Evolutionary conservation across 306 rosid species (phyloP).

Genomic region (Macrotyloma uniflorum): DNA sequence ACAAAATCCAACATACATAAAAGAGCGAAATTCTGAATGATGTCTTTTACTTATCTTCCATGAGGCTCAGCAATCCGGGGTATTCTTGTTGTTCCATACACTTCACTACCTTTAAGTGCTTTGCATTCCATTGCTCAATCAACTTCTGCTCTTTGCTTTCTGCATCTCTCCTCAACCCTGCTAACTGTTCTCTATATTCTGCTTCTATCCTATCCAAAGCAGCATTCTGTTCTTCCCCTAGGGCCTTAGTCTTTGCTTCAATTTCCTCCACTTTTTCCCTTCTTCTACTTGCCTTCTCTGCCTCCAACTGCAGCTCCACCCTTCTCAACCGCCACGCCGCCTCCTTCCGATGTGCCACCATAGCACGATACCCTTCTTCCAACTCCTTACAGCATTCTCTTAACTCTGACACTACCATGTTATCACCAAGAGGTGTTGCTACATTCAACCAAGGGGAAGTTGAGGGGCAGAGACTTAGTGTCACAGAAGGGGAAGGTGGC

Average conservation of each 20-base stretch:
- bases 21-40: neutral
- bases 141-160: conserved; percentile 89
- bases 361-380: conserved; percentile 82
- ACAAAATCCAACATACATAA: neutral
- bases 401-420: conserved; percentile 61
- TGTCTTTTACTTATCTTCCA: conserved; percentile 52
- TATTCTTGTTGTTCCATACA: conserved; percentile 78
- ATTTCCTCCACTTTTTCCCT: conserved; percentile 81
- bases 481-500: neutral
- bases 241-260: conserved; percentile 80
- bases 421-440: conserved; percentile 65
- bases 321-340: conserved; percentile 81
- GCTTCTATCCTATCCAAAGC: conserved; percentile 78
- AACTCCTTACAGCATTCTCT: conserved; percentile 79
- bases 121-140: conserved; percentile 88
- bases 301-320: conserved; percentile 86
- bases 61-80: conserved; percentile 59
- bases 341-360: conserved; percentile 84
- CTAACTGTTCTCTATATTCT: conserved; percentile 77
- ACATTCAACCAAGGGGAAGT: conserved; percentile 56
- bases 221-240: conserved; percentile 69
- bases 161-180: conserved; percentile 80
- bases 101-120: conserved; percentile 76
- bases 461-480: neutral
- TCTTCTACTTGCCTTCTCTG: conserved; percentile 74